Percentiles rank a stretch among this genome's conserved stretches.
Conservation (phyloP, 306 rosid species). For the Cicer bijugum region DNA sequence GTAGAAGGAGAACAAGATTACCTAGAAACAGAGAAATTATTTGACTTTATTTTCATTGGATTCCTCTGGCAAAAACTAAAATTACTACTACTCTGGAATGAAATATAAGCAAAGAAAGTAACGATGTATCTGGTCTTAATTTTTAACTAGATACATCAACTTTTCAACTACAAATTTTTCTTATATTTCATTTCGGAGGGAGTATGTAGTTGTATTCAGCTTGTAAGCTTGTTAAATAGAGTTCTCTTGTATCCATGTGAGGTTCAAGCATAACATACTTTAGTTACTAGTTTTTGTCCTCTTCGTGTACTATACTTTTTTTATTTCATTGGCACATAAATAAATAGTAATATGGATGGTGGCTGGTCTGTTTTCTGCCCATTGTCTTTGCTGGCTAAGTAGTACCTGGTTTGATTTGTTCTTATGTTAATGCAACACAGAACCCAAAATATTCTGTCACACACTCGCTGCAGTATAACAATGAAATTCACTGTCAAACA, state of each 20-base stretch:
- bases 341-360: background rate
- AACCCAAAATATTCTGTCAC: slow-evolving; percentile 10
- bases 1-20: slow-evolving; percentile 19
- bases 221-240: background rate
- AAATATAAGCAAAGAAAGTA: too few species aligned
- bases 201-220: slow-evolving; percentile 6
- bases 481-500: slow-evolving; percentile 4
- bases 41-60: slow-evolving; percentile 18
- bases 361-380: slow-evolving; percentile 1
- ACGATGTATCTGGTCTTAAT: too few species aligned
- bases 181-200: too few species aligned
- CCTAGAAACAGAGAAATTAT: background rate
- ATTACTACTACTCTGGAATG: background rate
- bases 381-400: slow-evolving; percentile 16
- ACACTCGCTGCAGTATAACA: background rate
- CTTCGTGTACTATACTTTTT: slow-evolving; percentile 27
- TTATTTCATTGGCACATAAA: slow-evolving; percentile 17
- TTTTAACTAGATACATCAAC: too few species aligned
- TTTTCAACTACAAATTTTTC: too few species aligned
- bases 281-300: slow-evolving; percentile 6
- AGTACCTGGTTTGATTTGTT: slow-evolving; percentile 12
- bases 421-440: background rate
- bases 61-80: slow-evolving; percentile 20
- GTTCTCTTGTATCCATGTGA: background rate
- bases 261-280: slow-evolving; percentile 26